A percentile compares a stretch with the other conserved stretches of the same genome.
phyloP scores from a whole-genome alignment of 495 filamentous ascomycete genomes.

The Bacidia rubella region DNA sequence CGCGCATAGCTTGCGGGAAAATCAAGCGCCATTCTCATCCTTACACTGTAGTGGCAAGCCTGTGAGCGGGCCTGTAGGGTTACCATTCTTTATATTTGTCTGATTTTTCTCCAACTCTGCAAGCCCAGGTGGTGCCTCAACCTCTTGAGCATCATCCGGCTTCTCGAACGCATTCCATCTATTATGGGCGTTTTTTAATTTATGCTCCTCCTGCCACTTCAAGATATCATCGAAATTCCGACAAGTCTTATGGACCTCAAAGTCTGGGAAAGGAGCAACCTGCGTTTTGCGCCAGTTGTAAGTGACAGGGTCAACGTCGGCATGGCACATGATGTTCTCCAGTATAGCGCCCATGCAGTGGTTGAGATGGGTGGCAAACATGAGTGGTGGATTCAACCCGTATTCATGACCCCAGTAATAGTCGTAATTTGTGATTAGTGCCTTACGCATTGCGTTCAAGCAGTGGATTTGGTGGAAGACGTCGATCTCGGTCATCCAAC shows the following conservation, averaged over 20 bases:
- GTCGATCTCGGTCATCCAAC: slow-evolving; percentile 14
- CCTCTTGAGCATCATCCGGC: background rate
- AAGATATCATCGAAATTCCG: slow-evolving; percentile 18
- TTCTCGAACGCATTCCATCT: background rate
- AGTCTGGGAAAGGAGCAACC: slow-evolving; percentile 26
- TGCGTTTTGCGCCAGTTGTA: slow-evolving; percentile 22
- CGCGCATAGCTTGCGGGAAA: background rate
- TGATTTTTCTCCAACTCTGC: background rate
- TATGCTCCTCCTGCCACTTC: slow-evolving; percentile 14
- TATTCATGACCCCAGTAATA: slow-evolving; percentile 19
- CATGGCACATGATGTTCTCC: slow-evolving; percentile 25
- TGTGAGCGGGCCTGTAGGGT: background rate
- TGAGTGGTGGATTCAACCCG: background rate
- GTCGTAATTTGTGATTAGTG: slow-evolving; percentile 8
- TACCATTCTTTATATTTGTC: background rate
- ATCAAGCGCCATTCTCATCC: background rate
- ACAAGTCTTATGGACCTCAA: slow-evolving; percentile 21
- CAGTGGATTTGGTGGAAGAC: slow-evolving; percentile 27
- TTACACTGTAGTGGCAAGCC: background rate
- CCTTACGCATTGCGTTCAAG: slow-evolving; percentile 23
- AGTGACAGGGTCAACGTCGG: slow-evolving; percentile 20
- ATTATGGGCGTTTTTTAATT: slow-evolving; percentile 3
- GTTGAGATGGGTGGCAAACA: slow-evolving; percentile 18
- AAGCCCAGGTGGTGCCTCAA: background rate
- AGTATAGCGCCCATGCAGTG: slow-evolving; percentile 24